Percentiles rank a stretch among this genome's conserved stretches.
Evolutionary conservation across 352 stramenopile species (phyloP).

Genomic region (Pythium aquatile): DNA sequence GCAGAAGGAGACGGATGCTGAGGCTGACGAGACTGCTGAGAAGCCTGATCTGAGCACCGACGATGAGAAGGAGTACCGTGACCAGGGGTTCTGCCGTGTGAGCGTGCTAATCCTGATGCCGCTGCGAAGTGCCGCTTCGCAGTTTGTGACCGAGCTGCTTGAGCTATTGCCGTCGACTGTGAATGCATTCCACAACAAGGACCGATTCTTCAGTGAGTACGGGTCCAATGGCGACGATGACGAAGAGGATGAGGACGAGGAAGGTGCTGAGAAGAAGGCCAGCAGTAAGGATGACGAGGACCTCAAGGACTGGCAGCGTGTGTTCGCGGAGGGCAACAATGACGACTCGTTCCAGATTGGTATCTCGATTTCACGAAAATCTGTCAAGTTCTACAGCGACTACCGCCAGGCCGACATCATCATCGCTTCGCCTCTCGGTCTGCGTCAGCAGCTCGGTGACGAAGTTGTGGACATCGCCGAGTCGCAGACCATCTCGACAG

Average conservation of each 20-base stretch:
- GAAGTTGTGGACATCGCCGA: constrained; percentile 38
- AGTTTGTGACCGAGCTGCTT: constrained; percentile 67
- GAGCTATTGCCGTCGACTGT: constrained; percentile 57
- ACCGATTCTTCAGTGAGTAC: constrained; percentile 70
- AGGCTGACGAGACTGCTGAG: constrained; percentile 1
- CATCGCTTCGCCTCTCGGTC: constrained; percentile 62
- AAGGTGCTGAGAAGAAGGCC: constrained; percentile 14
- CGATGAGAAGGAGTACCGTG: constrained; percentile 70
- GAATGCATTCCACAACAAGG: constrained; percentile 71
- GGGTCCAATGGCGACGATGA: constrained; percentile 31
- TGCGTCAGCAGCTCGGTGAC: constrained; percentile 72
- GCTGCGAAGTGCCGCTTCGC: constrained; percentile 56
- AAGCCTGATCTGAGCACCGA: constrained; percentile 21
- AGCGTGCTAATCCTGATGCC: constrained; percentile 71
- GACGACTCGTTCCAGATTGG: constrained; percentile 83
- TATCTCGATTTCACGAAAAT: constrained; percentile 62
- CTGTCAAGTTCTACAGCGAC: constrained; percentile 75
- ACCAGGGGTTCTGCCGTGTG: constrained; percentile 72
- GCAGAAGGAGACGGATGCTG: constrained; percentile 16
- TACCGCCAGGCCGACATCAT: constrained; percentile 78
- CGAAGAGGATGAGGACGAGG: constrained; percentile 21
- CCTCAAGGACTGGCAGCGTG: constrained; percentile 70
- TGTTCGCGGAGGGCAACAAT: constrained; percentile 74
- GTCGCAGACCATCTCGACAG: constrained; percentile 52
- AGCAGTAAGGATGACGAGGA: constrained; percentile 22